A percentile compares a stretch with the other conserved stretches of the same genome.
Conservation (phyloP, 1,139 yeast genomes). For the Diutina siamensis region DNA sequence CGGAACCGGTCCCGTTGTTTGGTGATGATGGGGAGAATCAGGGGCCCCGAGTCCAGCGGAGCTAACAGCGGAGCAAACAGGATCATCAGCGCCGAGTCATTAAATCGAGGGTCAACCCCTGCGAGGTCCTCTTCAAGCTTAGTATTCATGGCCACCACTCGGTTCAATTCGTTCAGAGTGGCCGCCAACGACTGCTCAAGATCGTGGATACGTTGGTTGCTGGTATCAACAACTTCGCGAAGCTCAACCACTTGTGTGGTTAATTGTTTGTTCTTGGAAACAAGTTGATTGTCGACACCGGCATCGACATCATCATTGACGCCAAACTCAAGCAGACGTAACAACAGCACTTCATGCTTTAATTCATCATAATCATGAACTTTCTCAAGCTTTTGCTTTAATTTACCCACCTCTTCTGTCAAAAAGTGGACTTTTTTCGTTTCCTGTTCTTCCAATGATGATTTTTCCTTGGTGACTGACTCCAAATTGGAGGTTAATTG, state of each 20-base stretch:
- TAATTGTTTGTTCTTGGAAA: conserved; percentile 49
- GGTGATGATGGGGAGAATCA: conserved; percentile 78
- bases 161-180: conserved; percentile 23
- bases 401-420: conserved; percentile 36
- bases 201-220: conserved; percentile 21
- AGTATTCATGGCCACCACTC: conserved; percentile 33
- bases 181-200: conserved; percentile 29
- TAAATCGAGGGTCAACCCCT: conserved; percentile 35
- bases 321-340: conserved; percentile 70
- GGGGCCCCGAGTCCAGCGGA: conserved; percentile 12
- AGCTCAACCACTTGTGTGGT: conserved; percentile 47
- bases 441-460: conserved; percentile 21
- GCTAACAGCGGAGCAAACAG: conserved; percentile 6
- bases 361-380: conserved; percentile 65
- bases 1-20: conserved; percentile 92
- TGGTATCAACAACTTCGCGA: conserved; percentile 40
- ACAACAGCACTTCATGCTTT: conserved; percentile 58
- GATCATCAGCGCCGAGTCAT: conserved; percentile 59
- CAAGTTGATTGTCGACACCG: conserved; percentile 35
- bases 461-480: conserved; percentile 22
- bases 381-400: conserved; percentile 34
- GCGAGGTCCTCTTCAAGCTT: conserved; percentile 65
- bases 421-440: conserved; percentile 38
- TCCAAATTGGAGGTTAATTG: conserved; percentile 29
- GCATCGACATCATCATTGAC: conserved; percentile 21